These are phyloP conservation scores for Lactarius pseudohatsudake DNA, from an alignment of 768 basidiomycete species.

Conservation along the genomic window DNA sequence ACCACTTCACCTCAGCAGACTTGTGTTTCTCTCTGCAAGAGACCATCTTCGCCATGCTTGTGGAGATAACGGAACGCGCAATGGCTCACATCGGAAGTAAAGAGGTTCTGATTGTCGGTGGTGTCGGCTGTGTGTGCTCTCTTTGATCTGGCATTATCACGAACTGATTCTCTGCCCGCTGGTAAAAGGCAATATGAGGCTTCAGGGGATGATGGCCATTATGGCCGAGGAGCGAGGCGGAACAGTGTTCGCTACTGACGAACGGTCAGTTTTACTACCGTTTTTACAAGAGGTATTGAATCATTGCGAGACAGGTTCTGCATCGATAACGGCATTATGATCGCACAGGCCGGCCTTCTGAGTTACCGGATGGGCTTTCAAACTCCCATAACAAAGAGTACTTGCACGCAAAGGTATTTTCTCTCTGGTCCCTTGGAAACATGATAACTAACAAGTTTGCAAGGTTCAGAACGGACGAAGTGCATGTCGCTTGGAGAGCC, in stretches of 20 bases:
- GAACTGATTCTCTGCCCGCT: neutral
- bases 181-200: constrained; percentile 74
- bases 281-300: neutral
- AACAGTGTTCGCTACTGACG: constrained; percentile 91
- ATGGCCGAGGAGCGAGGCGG: constrained; percentile 93
- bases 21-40: constrained; percentile 97
- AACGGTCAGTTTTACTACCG: constrained; percentile 55
- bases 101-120: constrained; percentile 96
- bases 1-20: constrained; percentile 91
- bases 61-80: constrained; percentile 97
- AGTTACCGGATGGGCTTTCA: constrained; percentile 86
- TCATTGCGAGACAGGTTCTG: constrained; percentile 59
- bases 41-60: constrained; percentile 96
- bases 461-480: constrained; percentile 94
- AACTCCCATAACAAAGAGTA: constrained; percentile 76
- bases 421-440: neutral
- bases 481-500: constrained; percentile 85
- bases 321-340: constrained; percentile 99
- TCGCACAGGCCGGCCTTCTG: constrained; percentile 94
- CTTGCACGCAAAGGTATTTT: constrained; percentile 86
- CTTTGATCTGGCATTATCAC: neutral
- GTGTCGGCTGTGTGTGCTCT: constrained; percentile 88
- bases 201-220: constrained; percentile 98
- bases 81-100: constrained; percentile 98
- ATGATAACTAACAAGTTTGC: constrained; percentile 1